phyloP scores from a whole-genome alignment of 352 stramenopile species.

The Plasmopara halstedii region DNA sequence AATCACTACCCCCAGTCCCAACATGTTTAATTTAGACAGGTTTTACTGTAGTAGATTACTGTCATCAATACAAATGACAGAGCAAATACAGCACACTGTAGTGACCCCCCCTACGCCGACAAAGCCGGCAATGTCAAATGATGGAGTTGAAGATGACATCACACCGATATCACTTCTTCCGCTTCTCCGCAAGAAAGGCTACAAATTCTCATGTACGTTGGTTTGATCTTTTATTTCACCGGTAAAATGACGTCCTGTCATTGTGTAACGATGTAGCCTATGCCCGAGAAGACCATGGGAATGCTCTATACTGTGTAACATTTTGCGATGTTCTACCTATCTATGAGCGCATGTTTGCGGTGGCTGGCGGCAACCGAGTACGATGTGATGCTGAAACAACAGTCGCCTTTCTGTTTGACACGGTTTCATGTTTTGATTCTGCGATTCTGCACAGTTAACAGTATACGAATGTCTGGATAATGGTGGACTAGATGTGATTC shows the following conservation, averaged over 20 bases:
- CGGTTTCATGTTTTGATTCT: too few relatives aligned
- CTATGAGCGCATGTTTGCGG: constrained; percentile 69
- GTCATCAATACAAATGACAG: neutral
- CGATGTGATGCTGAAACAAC: constrained; percentile 2
- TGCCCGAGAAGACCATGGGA: constrained; percentile 61
- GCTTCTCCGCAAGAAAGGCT: constrained; percentile 51
- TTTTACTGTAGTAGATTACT: too few relatives aligned
- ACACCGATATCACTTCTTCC: constrained; percentile 26
- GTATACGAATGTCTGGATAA: constrained; percentile 75
- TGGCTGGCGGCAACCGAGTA: constrained; percentile 63
- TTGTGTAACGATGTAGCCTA: constrained; percentile 32
- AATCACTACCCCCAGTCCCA: too few relatives aligned
- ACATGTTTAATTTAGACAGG: too few relatives aligned
- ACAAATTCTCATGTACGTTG: constrained; percentile 56
- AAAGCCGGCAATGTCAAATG: constrained; percentile 3
- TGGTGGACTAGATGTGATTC: constrained; percentile 62
- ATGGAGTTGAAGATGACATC: constrained; percentile 9
- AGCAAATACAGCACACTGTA: neutral
- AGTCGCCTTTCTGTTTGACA: too few relatives aligned
- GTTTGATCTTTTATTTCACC: constrained; percentile 1
- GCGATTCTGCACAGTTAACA: constrained; percentile 38
- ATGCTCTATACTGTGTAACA: constrained; percentile 66
- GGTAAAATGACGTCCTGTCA: neutral
- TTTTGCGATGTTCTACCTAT: constrained; percentile 63
- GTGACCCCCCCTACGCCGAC: constrained; percentile 2